These are phyloP conservation scores for Lotmaria passim DNA, from an alignment of 208 protist species.

Conservation along the genomic window DNA sequence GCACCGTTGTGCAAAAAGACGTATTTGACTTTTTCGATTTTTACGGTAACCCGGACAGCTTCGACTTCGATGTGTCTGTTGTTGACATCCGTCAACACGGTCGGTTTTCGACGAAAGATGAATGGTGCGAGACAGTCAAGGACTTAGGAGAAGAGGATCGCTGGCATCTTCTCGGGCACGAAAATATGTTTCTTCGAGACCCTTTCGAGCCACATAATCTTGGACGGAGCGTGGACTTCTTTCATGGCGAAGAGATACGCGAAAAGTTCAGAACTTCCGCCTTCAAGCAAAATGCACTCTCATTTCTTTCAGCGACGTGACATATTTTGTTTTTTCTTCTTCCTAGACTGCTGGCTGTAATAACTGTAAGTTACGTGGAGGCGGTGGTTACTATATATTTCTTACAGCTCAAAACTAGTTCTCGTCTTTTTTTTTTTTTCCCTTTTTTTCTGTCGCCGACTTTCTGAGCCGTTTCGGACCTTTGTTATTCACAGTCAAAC, in stretches of 20 bases:
- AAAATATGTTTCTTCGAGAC: slow-evolving; percentile 67
- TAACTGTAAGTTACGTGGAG: no score
- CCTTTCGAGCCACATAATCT: slow-evolving; percentile 82
- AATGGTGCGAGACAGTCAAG: slow-evolving; percentile 51
- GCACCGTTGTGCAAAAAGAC: slow-evolving; percentile 44
- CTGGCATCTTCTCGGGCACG: slow-evolving; percentile 80
- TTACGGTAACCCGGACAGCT: slow-evolving; percentile 44
- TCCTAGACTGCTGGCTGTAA: no score
- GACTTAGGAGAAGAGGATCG: slow-evolving; percentile 37
- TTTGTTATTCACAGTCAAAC: no score
- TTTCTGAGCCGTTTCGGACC: no score
- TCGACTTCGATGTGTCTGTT: slow-evolving; percentile 77
- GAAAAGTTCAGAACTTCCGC: slow-evolving; percentile 68
- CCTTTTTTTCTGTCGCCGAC: no score
- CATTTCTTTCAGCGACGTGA: slow-evolving; percentile 15
- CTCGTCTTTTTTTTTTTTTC: no score
- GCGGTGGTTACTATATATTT: no score
- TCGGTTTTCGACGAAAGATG: slow-evolving; percentile 51
- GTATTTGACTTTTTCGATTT: slow-evolving; percentile 66
- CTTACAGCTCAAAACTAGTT: no score
- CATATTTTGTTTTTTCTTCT: not conserved
- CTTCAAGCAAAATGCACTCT: slow-evolving; percentile 32
- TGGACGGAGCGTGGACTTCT: slow-evolving; percentile 84
- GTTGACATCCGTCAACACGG: slow-evolving; percentile 69
- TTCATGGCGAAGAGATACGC: slow-evolving; percentile 66